Evolutionary conservation across 2,329 filamentous ascomycete genomes (phyloP).

Genomic region (Cladosporium sp.): DNA sequence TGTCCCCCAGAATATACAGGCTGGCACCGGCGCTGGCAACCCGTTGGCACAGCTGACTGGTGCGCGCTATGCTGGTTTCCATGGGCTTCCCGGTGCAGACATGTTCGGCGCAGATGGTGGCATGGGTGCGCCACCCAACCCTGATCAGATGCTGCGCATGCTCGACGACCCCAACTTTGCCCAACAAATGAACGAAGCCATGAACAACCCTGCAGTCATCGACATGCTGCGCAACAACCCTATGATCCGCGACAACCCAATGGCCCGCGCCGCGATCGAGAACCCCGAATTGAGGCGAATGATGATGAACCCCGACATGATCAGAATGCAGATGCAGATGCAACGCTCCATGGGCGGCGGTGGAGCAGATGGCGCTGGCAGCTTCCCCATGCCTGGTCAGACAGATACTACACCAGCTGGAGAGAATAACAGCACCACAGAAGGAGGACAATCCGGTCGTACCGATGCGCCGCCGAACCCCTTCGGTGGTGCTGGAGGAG

Average conservation of each 20-base stretch:
- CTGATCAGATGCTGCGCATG: constrained; percentile 77
- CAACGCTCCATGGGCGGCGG: constrained; percentile 59
- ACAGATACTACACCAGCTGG: constrained; percentile 71
- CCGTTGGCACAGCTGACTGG: constrained; percentile 86
- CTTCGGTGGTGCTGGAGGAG: constrained; percentile 35
- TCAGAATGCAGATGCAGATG: constrained; percentile 78
- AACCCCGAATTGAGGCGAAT: constrained; percentile 85
- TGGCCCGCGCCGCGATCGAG: constrained; percentile 79
- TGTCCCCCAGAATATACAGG: constrained; percentile 71
- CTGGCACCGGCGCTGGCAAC: constrained; percentile 75
- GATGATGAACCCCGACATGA: constrained; percentile 84
- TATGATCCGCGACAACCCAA: constrained; percentile 84
- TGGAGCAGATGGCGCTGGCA: constrained; percentile 43
- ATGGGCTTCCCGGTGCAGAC: constrained; percentile 78
- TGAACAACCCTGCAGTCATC: constrained; percentile 90
- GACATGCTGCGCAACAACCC: constrained; percentile 64
- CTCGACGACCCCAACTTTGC: constrained; percentile 83
- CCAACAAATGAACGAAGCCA: constrained; percentile 85
- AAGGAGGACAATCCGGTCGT: constrained; percentile 27
- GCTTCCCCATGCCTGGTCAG: constrained; percentile 85
- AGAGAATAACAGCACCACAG: constrained; percentile 24
- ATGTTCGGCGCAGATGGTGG: constrained; percentile 93
- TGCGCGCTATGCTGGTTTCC: constrained; percentile 87
- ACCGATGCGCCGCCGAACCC: constrained; percentile 38
- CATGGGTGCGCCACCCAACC: constrained; percentile 80